Evolutionary conservation across 2,329 filamentous ascomycete genomes (phyloP), one percentile per base, ranked within the genome.

Genomic region (Alternaria gaisen): DNA sequence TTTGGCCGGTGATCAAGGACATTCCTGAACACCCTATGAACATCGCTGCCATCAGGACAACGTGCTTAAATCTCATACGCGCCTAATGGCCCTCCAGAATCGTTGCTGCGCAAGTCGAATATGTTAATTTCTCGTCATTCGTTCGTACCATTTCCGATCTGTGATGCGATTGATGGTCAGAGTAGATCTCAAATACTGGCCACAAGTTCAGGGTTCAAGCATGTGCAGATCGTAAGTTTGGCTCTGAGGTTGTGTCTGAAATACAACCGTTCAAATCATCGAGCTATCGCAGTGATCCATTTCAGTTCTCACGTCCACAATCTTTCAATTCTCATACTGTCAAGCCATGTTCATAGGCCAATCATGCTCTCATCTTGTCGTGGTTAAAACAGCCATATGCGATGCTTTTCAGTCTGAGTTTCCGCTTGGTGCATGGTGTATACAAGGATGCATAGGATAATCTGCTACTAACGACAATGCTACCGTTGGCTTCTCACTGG

Each of bases 1-100:
- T 80, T 85, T 47, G 82, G 81, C 7, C 78, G 84, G 44, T 87
- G 72, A 76, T 43, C 24, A 10, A 2, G 48, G 40, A 14, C 8
- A 46, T 30, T 26, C 10, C 18, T 5, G 20, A 18, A 12, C 10
- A 22, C 18, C 10, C 38, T 12, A 22, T 14, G 18, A 22, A 22
- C 10, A 12, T 32, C 16, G 8, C 10, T 14, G 4, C 22, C 10
- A 34, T 3, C 8, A 53, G 16, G 5, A 14, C 5, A 32, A 12
- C 18, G 7, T 22, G 26, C 18, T 18, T n/a, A 4, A 24, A 34
- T 10, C 20, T 12, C 38, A 12, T 12, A 22, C 20, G 28, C 44
- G 34, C 10, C 46, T 11, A 0, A 48, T 36, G 12, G 16, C 30
- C 7, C 30, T 34, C 44, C 20, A 18, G 16, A 22, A 5, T 24